A percentile compares a stretch with the other conserved stretches of the same genome.
Conservation (phyloP, 257 asterid genomes). For the Lithospermum erythrorhizon region DNA sequence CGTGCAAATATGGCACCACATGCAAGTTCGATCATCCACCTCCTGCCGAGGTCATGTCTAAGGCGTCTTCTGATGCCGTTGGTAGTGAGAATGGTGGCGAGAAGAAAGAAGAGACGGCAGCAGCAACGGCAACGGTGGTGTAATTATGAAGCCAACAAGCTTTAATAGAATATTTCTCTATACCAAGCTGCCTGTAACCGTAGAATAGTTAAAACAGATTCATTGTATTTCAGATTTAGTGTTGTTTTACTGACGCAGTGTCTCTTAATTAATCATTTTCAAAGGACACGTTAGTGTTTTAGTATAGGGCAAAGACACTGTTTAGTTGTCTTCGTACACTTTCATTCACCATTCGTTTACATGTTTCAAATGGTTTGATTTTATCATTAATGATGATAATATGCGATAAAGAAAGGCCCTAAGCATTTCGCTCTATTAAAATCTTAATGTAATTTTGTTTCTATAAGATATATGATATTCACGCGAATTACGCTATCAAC, state of each 20-base stretch:
- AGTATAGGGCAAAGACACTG: too few relatives aligned
- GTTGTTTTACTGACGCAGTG: background rate
- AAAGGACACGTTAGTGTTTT: too few relatives aligned
- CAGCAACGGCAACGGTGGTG: conserved; percentile 16
- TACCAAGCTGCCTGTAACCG: background rate
- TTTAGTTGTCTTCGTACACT: too few relatives aligned
- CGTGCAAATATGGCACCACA: conserved; percentile 78
- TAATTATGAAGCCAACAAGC: background rate
- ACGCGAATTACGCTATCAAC: too few relatives aligned
- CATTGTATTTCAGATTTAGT: background rate
- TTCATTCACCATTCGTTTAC: too few relatives aligned
- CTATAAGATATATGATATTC: too few relatives aligned
- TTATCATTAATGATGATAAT: too few relatives aligned
- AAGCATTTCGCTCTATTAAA: too few relatives aligned
- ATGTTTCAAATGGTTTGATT: too few relatives aligned
- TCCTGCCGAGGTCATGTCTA: conserved; percentile 80
- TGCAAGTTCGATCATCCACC: conserved; percentile 96
- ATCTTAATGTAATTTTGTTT: too few relatives aligned
- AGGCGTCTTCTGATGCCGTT: conserved; percentile 25
- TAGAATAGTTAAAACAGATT: background rate
- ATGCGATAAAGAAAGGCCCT: too few relatives aligned
- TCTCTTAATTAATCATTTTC: background rate
- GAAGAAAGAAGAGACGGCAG: conserved; percentile 14
- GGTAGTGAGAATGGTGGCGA: conserved; percentile 26
- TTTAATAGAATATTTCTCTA: background rate